Evolutionary conservation across 2,329 filamentous ascomycete species (phyloP).

Genomic region (Trichoderma pleuroti): DNA sequence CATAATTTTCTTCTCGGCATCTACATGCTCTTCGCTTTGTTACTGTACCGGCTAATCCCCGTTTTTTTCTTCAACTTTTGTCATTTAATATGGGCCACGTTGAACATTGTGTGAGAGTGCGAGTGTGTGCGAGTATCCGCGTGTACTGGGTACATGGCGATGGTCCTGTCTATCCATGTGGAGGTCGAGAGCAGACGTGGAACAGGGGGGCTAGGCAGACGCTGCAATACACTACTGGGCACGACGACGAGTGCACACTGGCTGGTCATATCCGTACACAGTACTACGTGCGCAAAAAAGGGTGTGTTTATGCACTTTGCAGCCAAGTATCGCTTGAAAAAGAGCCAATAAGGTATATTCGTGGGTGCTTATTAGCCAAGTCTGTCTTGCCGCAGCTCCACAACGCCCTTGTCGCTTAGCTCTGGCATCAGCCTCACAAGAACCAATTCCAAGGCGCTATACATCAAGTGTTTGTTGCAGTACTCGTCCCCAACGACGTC

Average conservation of each 20-base stretch:
- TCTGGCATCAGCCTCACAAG: constrained; percentile 84
- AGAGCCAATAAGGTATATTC: background rate
- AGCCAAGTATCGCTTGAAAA: background rate
- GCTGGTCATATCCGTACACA: background rate
- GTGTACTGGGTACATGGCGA: constrained; percentile 9
- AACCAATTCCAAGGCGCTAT: constrained; percentile 74
- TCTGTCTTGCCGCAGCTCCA: constrained; percentile 71
- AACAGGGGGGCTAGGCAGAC: background rate
- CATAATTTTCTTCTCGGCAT: constrained; percentile 13
- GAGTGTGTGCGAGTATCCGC: background rate
- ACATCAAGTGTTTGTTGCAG: constrained; percentile 89
- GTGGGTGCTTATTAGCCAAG: constrained; percentile 36
- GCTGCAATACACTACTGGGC: background rate
- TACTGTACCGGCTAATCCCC: background rate
- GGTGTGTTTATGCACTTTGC: background rate
- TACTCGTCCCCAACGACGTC: constrained; percentile 77
- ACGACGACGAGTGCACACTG: background rate
- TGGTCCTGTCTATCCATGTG: background rate
- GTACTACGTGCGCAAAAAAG: background rate
- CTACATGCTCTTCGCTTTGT: background rate
- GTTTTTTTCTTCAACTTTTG: background rate
- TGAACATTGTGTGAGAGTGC: background rate
- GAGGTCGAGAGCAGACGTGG: background rate
- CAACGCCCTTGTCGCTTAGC: constrained; percentile 66
- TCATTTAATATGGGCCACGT: constrained; percentile 4